phyloP scores from a whole-genome alignment of 192 early-diverging fungal species.

The Backusella circina region DNA sequence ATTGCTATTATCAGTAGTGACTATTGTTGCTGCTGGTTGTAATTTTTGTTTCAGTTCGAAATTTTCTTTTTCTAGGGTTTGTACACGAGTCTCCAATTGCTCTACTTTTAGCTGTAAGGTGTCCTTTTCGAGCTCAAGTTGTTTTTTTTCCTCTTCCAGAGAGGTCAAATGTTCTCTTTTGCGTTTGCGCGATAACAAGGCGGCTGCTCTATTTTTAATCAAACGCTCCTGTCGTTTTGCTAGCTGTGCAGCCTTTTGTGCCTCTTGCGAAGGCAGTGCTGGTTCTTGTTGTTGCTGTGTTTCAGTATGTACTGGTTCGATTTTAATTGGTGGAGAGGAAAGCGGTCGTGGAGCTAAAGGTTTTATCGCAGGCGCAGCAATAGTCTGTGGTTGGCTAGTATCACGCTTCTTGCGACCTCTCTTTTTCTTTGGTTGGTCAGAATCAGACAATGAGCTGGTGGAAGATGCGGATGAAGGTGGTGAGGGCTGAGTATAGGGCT shows the following conservation, averaged over 20 bases:
- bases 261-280: slow-evolving; percentile 1
- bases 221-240: slow-evolving; percentile 82
- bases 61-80: slow-evolving; percentile 53
- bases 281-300: slow-evolving; percentile 9
- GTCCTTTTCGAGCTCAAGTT: slow-evolving; percentile 55
- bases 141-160: slow-evolving; percentile 60
- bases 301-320: neutral
- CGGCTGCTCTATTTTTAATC: slow-evolving; percentile 91
- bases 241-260: slow-evolving; percentile 42
- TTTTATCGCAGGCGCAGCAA: slow-evolving; percentile 27
- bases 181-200: slow-evolving; percentile 81
- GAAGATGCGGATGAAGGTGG: slow-evolving; percentile 2
- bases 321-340: slow-evolving; percentile 16
- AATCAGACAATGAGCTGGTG: slow-evolving; percentile 12
- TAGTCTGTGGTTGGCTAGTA: neutral
- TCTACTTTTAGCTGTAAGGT: slow-evolving; percentile 52
- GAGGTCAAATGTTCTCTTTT: slow-evolving; percentile 82
- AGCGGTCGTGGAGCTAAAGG: slow-evolving; percentile 34
- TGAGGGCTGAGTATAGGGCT: neutral
- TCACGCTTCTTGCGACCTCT: slow-evolving; percentile 32
- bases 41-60: slow-evolving; percentile 39
- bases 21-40: slow-evolving; percentile 14
- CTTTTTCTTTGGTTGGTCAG: slow-evolving; percentile 27
- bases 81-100: slow-evolving; percentile 55
- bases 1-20: neutral